phyloP scores from a whole-genome alignment of 495 filamentous ascomycete genomes.

The Aspergillus mulundensis region DNA sequence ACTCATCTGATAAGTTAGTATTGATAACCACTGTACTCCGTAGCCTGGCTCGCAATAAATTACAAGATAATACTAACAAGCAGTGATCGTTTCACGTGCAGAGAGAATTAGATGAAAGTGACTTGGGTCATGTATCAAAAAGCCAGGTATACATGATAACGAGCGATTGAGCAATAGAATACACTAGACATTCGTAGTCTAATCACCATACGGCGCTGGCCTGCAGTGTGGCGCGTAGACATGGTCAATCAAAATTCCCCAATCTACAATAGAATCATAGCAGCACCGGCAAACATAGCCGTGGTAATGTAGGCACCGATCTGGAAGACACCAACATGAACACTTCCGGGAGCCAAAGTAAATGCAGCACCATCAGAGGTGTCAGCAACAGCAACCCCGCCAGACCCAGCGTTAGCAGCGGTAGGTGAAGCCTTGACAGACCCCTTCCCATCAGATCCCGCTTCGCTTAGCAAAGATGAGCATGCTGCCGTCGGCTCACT shows the following conservation, averaged over 20 bases:
- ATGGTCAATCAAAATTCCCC: background rate
- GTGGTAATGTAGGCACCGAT: constrained; percentile 63
- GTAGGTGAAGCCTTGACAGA: constrained; percentile 53
- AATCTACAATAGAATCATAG: constrained; percentile 63
- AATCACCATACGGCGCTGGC: background rate
- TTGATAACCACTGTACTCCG: background rate
- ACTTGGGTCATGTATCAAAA: constrained; percentile 10
- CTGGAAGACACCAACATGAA: constrained; percentile 57
- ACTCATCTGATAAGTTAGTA: too few species aligned
- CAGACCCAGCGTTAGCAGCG: constrained; percentile 26
- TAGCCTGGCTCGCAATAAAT: background rate
- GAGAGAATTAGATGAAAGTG: background rate
- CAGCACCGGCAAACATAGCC: constrained; percentile 60
- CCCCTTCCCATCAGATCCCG: constrained; percentile 58
- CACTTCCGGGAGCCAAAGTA: constrained; percentile 21
- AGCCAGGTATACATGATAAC: background rate
- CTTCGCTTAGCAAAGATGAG: constrained; percentile 51
- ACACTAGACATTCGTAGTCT: background rate
- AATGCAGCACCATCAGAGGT: constrained; percentile 8
- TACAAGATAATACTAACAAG: background rate
- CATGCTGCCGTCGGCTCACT: constrained; percentile 48
- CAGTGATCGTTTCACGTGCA: background rate
- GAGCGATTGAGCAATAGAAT: background rate
- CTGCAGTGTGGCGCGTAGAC: background rate
- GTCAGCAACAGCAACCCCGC: constrained; percentile 15